Percentiles rank a stretch among this genome's conserved stretches.
These are phyloP conservation scores for Antarctomyces pellizariae DNA, from an alignment of 495 filamentous ascomycete genomes.

Conservation along the genomic window DNA sequence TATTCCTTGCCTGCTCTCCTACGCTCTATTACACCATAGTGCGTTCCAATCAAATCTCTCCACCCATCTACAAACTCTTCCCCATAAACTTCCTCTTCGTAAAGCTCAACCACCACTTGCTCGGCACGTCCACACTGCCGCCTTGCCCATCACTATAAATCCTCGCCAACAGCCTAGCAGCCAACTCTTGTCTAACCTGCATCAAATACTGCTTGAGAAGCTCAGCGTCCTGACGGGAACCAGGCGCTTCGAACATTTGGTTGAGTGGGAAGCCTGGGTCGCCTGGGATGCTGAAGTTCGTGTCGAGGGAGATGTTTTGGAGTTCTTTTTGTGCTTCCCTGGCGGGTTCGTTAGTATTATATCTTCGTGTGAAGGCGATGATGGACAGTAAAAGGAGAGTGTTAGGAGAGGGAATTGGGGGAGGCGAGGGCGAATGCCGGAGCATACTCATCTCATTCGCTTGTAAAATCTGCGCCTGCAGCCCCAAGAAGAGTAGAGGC, in stretches of 20 bases:
- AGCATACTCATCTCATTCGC: too few species aligned
- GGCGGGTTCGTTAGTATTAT: too few species aligned
- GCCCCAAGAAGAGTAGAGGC: too few species aligned
- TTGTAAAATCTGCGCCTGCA: too few species aligned
- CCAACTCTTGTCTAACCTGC: constrained; percentile 83
- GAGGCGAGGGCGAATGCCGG: too few species aligned
- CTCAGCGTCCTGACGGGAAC: constrained; percentile 74
- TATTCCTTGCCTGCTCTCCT: neutral
- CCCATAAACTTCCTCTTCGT: constrained; percentile 99
- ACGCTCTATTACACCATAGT: neutral
- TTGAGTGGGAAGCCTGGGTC: constrained; percentile 85
- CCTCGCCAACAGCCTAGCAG: constrained; percentile 51
- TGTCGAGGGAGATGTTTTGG: constrained; percentile 45
- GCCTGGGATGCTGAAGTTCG: constrained; percentile 82
- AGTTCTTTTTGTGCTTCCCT: constrained; percentile 30
- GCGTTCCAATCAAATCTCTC: neutral
- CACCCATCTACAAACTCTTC: constrained; percentile 41
- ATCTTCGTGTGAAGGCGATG: too few species aligned
- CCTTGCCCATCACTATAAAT: constrained; percentile 68
- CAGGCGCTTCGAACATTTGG: constrained; percentile 52
- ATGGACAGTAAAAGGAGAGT: too few species aligned
- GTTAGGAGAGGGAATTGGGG: too few species aligned
- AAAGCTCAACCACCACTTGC: constrained; percentile 99
- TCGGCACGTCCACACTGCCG: constrained; percentile 54
- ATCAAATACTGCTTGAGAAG: constrained; percentile 64